Conservation (phyloP, 2,329 filamentous ascomycete species). For the Aureobasidium lini region DNA sequence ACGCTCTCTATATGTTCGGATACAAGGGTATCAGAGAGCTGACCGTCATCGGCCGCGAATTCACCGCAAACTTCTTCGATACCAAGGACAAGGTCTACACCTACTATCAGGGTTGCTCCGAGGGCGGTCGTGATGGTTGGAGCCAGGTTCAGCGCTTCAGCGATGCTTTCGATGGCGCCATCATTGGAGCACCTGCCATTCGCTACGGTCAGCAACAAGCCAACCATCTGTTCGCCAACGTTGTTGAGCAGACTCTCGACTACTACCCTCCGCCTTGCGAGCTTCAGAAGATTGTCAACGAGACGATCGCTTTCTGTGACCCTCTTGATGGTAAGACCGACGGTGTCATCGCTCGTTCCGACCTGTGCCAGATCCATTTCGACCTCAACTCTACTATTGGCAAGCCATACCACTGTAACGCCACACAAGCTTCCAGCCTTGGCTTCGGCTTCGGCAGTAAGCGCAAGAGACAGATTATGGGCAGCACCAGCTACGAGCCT, state of each 20-base stretch:
- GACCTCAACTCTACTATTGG: conserved; percentile 41
- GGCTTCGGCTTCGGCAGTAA: neutral
- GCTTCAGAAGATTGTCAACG: conserved; percentile 45
- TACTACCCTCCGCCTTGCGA: conserved; percentile 39
- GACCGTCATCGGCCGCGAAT: conserved; percentile 37
- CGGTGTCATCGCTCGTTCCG: conserved; percentile 43
- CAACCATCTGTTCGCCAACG: conserved; percentile 33
- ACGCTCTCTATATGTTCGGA: conserved; percentile 41
- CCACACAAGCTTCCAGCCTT: conserved; percentile 17
- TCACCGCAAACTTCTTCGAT: conserved; percentile 33
- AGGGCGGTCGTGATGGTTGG: conserved; percentile 43
- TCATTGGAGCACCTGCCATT: conserved; percentile 40
- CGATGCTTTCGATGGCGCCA: conserved; percentile 39
- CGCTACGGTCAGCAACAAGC: conserved; percentile 39
- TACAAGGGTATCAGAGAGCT: conserved; percentile 47
- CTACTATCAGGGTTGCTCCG: conserved; percentile 48
- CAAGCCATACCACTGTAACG: conserved; percentile 36
- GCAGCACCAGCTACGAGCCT: conserved; percentile 13
- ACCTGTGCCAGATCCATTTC: conserved; percentile 41
- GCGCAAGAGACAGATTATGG: neutral
- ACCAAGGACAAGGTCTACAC: conserved; percentile 30
- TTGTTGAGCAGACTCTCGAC: conserved; percentile 32
- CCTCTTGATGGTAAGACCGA: conserved; percentile 47
- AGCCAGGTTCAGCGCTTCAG: conserved; percentile 45
- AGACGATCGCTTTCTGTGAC: conserved; percentile 48